A percentile compares a stretch with the other conserved stretches of the same genome.
phyloP scores from a whole-genome alignment of 345 rosid species.

The Dimocarpus longan region DNA sequence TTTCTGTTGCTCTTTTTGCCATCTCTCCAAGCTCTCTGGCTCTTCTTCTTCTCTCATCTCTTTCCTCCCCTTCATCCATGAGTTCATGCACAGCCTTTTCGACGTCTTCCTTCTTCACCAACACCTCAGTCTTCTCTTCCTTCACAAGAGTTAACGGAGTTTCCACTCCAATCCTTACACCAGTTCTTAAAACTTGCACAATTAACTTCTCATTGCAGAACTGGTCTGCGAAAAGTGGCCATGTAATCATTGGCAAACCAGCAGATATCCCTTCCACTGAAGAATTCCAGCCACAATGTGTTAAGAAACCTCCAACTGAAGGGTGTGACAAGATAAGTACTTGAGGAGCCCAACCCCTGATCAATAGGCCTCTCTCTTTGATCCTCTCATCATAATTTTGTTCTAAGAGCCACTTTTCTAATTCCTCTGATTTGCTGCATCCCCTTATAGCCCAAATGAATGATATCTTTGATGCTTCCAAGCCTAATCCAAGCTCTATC shows the following conservation, averaged over 20 bases:
- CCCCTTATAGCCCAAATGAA: slow-evolving; percentile 34
- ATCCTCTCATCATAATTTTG: slow-evolving; percentile 25
- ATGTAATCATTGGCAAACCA: slow-evolving; percentile 33
- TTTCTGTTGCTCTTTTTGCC: slow-evolving; percentile 26
- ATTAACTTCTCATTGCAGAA: slow-evolving; percentile 36
- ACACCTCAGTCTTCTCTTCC: slow-evolving; percentile 27
- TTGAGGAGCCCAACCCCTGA: slow-evolving; percentile 46
- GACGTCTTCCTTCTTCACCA: slow-evolving; percentile 29
- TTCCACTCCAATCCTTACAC: slow-evolving; percentile 29
- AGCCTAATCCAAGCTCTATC: slow-evolving; percentile 34
- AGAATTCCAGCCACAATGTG: slow-evolving; percentile 47
- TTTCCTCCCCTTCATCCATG: slow-evolving; percentile 30
- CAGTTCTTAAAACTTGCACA: slow-evolving; percentile 26
- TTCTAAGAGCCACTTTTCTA: slow-evolving; percentile 25
- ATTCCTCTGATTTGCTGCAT: not conserved
- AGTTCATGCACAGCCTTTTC: slow-evolving; percentile 17
- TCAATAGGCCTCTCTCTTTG: slow-evolving; percentile 28
- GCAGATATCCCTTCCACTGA: slow-evolving; percentile 29
- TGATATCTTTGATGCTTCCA: slow-evolving; percentile 31
- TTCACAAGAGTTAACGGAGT: slow-evolving; percentile 14
- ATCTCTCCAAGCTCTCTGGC: slow-evolving; percentile 27
- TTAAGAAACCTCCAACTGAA: slow-evolving; percentile 36
- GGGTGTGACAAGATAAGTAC: slow-evolving; percentile 38
- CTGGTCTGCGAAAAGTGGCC: slow-evolving; percentile 40
- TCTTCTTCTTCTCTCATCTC: slow-evolving; percentile 28